Evolutionary conservation across 306 rosid species (phyloP).

Genomic region (Dalbergia cochinchinensis): DNA sequence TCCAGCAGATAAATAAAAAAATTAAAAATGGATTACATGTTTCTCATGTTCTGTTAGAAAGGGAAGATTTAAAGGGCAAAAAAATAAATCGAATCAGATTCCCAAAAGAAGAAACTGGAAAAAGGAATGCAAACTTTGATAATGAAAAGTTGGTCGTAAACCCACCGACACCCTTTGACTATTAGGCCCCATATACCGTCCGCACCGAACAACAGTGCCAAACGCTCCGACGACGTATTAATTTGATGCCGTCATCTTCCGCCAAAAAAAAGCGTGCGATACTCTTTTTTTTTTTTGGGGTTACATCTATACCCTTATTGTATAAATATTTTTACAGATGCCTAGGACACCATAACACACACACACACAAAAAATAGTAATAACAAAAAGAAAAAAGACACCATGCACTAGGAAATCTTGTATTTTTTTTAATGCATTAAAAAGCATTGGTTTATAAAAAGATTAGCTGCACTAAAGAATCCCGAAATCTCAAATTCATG

Average conservation of each 20-base stretch:
- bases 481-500: too few relatives aligned
- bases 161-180: slow-evolving; percentile 55
- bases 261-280: not conserved
- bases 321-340: not conserved
- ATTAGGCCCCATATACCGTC: slow-evolving; percentile 42
- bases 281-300: too few relatives aligned
- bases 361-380: too few relatives aligned
- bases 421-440: too few relatives aligned
- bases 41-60: slow-evolving; percentile 27
- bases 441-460: too few relatives aligned
- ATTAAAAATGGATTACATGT: not conserved
- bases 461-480: too few relatives aligned
- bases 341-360: too few relatives aligned
- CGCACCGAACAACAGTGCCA: slow-evolving; percentile 1
- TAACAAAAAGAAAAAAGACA: too few relatives aligned
- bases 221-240: slow-evolving; percentile 38
- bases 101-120: slow-evolving; percentile 1
- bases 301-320: not conserved
- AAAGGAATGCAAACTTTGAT: slow-evolving; percentile 30
- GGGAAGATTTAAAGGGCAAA: not conserved
- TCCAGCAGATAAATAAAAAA: not conserved
- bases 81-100: slow-evolving; percentile 35
- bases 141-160: slow-evolving; percentile 41
- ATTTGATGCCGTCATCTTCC: slow-evolving; percentile 31
- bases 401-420: too few relatives aligned